phyloP scores from a whole-genome alignment of 371 early-diverging fungal genomes.

The Fennellomyces sp. region DNA sequence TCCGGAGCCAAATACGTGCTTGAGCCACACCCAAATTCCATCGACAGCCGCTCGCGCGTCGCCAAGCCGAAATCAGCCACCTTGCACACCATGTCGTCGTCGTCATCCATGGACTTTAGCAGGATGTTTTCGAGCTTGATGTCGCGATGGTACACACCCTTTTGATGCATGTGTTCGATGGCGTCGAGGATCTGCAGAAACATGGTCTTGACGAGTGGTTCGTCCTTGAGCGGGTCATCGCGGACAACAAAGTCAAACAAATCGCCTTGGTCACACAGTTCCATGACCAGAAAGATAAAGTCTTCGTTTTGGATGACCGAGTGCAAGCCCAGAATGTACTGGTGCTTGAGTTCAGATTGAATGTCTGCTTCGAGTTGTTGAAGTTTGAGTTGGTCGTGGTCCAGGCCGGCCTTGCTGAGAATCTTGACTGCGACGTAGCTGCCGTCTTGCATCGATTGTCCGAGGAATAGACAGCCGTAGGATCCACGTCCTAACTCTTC shows the following conservation, averaged over 20 bases:
- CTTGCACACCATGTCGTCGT: conserved; percentile 54
- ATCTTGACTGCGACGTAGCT: conserved; percentile 69
- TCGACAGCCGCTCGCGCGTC: conserved; percentile 66
- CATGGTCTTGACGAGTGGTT: conserved; percentile 34
- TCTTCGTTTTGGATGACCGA: conserved; percentile 50
- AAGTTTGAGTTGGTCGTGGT: conserved; percentile 55
- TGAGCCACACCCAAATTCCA: conserved; percentile 80
- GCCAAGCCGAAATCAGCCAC: conserved; percentile 87
- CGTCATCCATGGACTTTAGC: conserved; percentile 30
- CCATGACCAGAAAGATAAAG: conserved; percentile 58
- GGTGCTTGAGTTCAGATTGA: conserved; percentile 66
- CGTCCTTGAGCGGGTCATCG: conserved; percentile 24
- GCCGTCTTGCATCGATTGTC: conserved; percentile 34
- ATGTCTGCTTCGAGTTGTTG: conserved; percentile 78
- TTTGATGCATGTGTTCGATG: conserved; percentile 53
- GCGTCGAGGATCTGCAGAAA: conserved; percentile 58
- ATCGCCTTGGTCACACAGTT: conserved; percentile 62
- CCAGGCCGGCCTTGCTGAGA: conserved; percentile 67
- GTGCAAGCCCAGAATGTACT: conserved; percentile 61
- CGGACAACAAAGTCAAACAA: conserved; percentile 58
- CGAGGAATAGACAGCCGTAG: conserved; percentile 62
- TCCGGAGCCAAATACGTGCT: conserved; percentile 70
- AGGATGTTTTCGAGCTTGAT: conserved; percentile 81
- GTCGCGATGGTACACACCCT: conserved; percentile 73
- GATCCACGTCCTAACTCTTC: conserved; percentile 61